Base-by-base conservation (phyloP, 768 basidiomycete genomes). In the Leccinum pellstonianum region DNA sequence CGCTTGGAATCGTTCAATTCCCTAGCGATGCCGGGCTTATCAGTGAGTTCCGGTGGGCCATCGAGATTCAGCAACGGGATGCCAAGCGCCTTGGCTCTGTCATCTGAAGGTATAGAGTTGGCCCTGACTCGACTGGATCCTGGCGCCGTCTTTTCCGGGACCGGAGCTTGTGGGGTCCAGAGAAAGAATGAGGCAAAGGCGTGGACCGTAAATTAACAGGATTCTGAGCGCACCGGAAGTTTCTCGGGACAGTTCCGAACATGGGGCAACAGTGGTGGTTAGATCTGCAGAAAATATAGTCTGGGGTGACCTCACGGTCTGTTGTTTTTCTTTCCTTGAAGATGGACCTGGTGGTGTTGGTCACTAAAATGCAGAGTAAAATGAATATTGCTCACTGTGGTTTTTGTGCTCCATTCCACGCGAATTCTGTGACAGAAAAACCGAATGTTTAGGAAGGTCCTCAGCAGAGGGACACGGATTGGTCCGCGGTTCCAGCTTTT, bases 51-150 rank as follows among this genome's bases (percentile, higher is more conserved):
- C 54, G 78, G 81, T 25, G 81, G 81, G 2, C 83, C 83, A 43
- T 71, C 73, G 11, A 88, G 76, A 65, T 88, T 88, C 27, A 89
- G 73, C 19, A 88, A 61, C 14, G 84, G 81, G 3, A 75, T 59
- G 53, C 76, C 56, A 52, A 61, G 50, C 37, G 29, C 54, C 27
- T 62, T 61, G 38, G 51, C 58, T 64, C 51, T 62, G 48, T 63
- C 66, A 57, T 61, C 58, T 37, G 54, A 23, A 8, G 31, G 17
- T 41, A 55, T 51, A 35, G 55, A 55, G 52, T 57, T 25, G 37
- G 37, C 23, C 25, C 61, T 61, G 14, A 50, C 19, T 52, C 47
- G 60, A 61, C 33, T 62, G 17, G 10, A 38, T 33, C 25, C 59
- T 60, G 54, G 33, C 11, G 41, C 46, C 41, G 27, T 31, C 25